phyloP scores from a whole-genome alignment of 345 rosid genomes.

The Lagerstroemia speciosa region DNA sequence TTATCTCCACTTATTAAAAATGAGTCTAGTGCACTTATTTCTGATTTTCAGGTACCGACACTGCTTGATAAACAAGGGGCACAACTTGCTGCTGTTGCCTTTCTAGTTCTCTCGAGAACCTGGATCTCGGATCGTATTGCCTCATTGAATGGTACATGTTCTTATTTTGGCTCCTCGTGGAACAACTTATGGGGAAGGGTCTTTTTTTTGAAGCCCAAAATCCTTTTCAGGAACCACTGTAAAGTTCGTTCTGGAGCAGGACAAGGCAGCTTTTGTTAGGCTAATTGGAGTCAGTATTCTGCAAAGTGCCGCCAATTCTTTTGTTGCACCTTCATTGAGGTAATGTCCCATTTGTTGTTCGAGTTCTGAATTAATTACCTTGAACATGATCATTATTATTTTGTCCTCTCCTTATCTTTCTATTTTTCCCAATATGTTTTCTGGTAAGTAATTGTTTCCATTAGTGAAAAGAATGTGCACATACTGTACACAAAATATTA shows the following conservation, averaged over 20 bases:
- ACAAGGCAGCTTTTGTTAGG: conserved; percentile 69
- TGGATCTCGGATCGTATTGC: conserved; percentile 95
- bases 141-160: conserved; percentile 67
- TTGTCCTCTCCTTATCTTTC: too few species aligned
- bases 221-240: conserved; percentile 77
- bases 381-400: background rate
- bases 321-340: conserved; percentile 93
- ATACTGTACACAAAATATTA: too few species aligned
- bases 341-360: conserved; percentile 12
- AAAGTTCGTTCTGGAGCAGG: conserved; percentile 92
- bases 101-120: conserved; percentile 86
- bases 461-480: too few species aligned
- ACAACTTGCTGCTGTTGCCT: conserved; percentile 74
- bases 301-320: conserved; percentile 93
- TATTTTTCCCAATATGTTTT: too few species aligned
- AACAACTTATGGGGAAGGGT: conserved; percentile 7
- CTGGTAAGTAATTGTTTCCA: too few species aligned
- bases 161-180: conserved; percentile 7
- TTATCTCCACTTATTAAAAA: conserved; percentile 4
- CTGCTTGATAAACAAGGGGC: conserved; percentile 88
- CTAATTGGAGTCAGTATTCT: conserved; percentile 83
- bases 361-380: background rate
- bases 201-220: conserved; percentile 13
- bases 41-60: conserved; percentile 60
- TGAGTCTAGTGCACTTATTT: background rate